A percentile compares a stretch with the other conserved stretches of the same genome.
Evolutionary conservation across 1,139 yeast species (phyloP).

Genomic region (Hyphopichia wangnamkhiaoensis): DNA sequence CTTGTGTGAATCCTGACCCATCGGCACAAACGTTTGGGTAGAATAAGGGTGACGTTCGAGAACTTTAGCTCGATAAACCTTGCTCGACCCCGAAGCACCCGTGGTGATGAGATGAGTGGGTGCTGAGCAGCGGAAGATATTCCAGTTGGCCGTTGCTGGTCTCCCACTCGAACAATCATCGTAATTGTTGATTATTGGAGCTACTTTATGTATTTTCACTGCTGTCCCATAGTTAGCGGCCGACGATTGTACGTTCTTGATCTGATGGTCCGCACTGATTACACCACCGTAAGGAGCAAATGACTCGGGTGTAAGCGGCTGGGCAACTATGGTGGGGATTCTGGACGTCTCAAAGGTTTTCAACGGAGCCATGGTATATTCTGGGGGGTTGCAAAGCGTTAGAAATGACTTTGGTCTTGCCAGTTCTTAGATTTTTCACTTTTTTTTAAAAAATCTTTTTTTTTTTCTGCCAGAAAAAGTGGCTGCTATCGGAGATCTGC

Average conservation of each 20-base stretch:
- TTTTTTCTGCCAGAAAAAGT: no score
- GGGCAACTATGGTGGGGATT: slow-evolving; percentile 29
- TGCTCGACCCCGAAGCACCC: slow-evolving; percentile 15
- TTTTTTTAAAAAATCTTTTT: no score
- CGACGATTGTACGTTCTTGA: slow-evolving; percentile 29
- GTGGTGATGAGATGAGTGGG: slow-evolving; percentile 57
- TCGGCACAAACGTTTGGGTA: slow-evolving; percentile 89
- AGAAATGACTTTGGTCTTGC: no score
- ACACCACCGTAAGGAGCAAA: slow-evolving; percentile 49
- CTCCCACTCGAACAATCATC: slow-evolving; percentile 45
- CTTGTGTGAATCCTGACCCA: slow-evolving; percentile 61
- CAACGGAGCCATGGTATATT: slow-evolving; percentile 1
- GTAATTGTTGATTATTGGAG: slow-evolving; percentile 62
- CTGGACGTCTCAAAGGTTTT: slow-evolving; percentile 24
- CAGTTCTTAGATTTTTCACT: no score
- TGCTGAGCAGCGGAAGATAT: slow-evolving; percentile 79
- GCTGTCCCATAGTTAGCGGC: slow-evolving; percentile 96
- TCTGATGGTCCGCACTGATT: slow-evolving; percentile 47
- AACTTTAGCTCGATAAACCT: slow-evolving; percentile 60
- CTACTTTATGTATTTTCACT: slow-evolving; percentile 68
- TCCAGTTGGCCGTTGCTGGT: slow-evolving; percentile 66
- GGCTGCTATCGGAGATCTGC: no score
- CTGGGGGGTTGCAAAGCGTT: no score
- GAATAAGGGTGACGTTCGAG: slow-evolving; percentile 88
- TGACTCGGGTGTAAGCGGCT: slow-evolving; percentile 41